Conservation (phyloP, 2,329 filamentous ascomycete genomes). For the Calonectria montana region DNA sequence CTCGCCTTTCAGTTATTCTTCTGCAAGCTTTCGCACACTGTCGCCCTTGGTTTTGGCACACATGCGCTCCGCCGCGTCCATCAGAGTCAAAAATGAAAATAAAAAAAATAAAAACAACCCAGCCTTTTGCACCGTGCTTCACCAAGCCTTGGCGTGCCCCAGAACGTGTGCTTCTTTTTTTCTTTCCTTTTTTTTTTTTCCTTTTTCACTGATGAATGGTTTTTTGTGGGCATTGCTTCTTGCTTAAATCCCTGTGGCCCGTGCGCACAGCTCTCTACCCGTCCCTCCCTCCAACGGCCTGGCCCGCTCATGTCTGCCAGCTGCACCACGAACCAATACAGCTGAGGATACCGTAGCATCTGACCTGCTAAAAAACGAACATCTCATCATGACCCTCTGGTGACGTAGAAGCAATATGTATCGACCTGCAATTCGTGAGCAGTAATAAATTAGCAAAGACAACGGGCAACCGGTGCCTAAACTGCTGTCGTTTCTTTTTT, state of each 20-base stretch:
- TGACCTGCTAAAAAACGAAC: background rate
- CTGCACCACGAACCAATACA: background rate
- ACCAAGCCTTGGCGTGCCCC: background rate
- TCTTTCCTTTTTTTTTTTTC: background rate
- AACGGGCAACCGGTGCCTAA: background rate
- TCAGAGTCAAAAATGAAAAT: background rate
- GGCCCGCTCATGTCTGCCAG: background rate
- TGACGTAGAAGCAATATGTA: background rate
- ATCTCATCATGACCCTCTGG: background rate
- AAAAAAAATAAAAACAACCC: no score
- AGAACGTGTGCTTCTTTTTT: background rate
- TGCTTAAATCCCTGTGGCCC: constrained; percentile 24
- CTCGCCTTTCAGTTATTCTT: background rate
- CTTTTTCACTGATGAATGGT: constrained; percentile 6
- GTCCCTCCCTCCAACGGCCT: constrained; percentile 23
- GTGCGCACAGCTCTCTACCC: constrained; percentile 27
- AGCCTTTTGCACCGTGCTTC: background rate
- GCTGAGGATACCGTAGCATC: background rate
- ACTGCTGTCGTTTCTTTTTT: background rate
- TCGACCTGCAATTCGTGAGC: background rate
- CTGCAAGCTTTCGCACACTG: background rate
- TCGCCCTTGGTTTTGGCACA: background rate
- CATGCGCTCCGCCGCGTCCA: background rate
- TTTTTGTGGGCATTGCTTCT: constrained; percentile 41
- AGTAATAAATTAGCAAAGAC: background rate